Evolutionary conservation across 148 eudicot genomes (phyloP), one percentile per base, ranked within the genome.

Genomic region (Rhododendron ovatum): DNA sequence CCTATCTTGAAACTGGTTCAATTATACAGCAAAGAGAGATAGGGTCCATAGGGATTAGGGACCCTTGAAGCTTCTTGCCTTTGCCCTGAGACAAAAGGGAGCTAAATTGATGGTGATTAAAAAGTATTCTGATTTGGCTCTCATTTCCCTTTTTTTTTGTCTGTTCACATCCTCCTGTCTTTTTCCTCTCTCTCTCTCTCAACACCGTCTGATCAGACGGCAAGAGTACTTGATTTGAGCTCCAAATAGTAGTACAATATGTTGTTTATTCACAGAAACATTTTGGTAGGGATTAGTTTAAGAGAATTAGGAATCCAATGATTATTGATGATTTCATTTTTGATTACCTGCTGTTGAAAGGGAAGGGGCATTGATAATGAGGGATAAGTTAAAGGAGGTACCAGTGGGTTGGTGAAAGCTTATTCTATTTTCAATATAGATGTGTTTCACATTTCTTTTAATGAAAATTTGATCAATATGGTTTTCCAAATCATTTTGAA

Each of bases 1-100:
- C 65, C 76, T 22, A 61, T 53, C 13, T 59, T 57, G 48, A 80
- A 47, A 57, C 20, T 51, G 28, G 59, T 85, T 50, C 69, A 59
- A 81, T 47, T 84, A 81, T 67, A 86, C 87, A 85, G 84, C 88
- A 86, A 78, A 83, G 35, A 53, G 73, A 84, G 89, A 88, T 24
- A 63, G 79, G 30, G 30, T 30, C 30, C 30, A 30, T 30, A 30
- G 30, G 30, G 30, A 30, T 30, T 30, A 30, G 30, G 78, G 87
- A 86, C 84, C 28, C 20, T 14, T 80, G 51, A 86, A 84, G 75
- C 76, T 82, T 41, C 41, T 84, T 51, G 80, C 47, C 22, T n/a
- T 37, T 51, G 13, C 81, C 85, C 80, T 53, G 80, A 71, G 80
- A 84, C 55, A 84, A 57, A 82, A 51, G 83, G 82, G 57, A 57